Evolutionary conservation across 2,329 filamentous ascomycete species (phyloP).

Genomic region (Tolypocladium guangdongense): DNA sequence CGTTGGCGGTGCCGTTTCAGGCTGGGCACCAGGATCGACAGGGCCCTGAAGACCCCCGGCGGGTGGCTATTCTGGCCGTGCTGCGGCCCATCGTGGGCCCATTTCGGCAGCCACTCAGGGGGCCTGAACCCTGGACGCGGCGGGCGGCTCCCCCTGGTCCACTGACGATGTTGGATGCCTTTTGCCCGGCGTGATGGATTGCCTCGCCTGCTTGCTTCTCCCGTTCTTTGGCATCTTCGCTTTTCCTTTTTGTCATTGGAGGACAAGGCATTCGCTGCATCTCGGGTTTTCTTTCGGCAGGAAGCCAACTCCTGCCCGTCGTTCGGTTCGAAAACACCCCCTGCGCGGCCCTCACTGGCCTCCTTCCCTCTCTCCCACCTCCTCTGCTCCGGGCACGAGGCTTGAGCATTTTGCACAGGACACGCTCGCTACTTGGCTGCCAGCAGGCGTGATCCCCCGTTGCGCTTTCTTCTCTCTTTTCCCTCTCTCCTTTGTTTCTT

Average conservation of each 20-base stretch:
- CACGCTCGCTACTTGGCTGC: neutral
- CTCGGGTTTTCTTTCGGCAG: neutral
- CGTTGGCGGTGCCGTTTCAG: neutral
- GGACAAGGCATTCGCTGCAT: no score
- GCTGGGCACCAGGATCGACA: neutral
- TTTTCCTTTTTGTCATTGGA: neutral
- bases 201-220: no score
- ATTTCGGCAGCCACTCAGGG: no score
- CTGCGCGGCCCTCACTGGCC: neutral
- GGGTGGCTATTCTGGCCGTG: no score
- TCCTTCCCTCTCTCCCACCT: neutral
- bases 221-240: neutral
- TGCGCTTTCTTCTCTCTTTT: no score
- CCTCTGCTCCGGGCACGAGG: neutral
- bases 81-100: no score
- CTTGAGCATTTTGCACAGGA: neutral
- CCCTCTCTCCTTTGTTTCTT: slow-evolving; percentile 3
- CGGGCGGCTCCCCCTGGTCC: no score
- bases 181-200: no score
- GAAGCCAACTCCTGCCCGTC: neutral
- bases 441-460: neutral
- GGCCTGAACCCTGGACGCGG: no score
- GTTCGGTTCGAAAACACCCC: neutral
- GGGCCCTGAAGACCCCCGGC: neutral
- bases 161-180: no score